These are phyloP conservation scores for Biscogniauxia marginata DNA, from an alignment of 2,329 filamentous ascomycete genomes.

Conservation along the genomic window DNA sequence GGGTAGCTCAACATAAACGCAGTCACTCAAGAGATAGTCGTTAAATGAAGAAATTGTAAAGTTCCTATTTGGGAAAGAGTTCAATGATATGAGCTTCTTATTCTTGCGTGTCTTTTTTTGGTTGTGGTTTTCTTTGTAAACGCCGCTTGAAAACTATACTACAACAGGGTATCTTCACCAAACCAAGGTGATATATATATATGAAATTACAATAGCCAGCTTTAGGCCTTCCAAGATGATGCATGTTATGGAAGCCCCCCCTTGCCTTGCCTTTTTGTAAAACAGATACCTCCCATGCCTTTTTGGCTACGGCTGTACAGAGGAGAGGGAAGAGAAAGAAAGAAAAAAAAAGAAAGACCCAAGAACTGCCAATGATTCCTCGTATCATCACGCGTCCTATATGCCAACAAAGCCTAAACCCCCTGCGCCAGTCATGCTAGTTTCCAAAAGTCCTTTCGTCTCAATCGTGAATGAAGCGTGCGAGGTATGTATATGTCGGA, in stretches of 20 bases:
- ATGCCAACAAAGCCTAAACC: background rate
- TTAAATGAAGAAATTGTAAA: too few relatives aligned
- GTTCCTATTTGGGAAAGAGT: too few relatives aligned
- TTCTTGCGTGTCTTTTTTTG: too few relatives aligned
- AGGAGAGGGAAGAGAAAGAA: too few relatives aligned
- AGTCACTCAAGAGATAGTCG: too few relatives aligned
- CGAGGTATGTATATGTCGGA: conserved; percentile 15
- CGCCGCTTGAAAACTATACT: background rate
- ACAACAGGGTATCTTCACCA: background rate
- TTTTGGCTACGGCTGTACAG: background rate
- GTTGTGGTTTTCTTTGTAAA: too few relatives aligned
- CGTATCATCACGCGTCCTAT: background rate
- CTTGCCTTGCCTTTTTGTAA: background rate
- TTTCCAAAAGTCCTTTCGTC: conserved; percentile 14
- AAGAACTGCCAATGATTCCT: background rate
- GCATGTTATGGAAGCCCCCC: background rate
- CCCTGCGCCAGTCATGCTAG: conserved; percentile 26
- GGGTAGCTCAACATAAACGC: too few relatives aligned
- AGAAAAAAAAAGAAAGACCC: background rate
- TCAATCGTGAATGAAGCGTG: conserved; percentile 19
- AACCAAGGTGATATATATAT: conserved; percentile 4
- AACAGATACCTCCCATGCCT: background rate
- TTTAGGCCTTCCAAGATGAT: background rate
- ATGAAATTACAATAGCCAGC: background rate
- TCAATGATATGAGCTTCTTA: background rate